These are phyloP conservation scores for Blepharisma stoltei DNA, from an alignment of 73 alveolate species.

Conservation along the genomic window DNA sequence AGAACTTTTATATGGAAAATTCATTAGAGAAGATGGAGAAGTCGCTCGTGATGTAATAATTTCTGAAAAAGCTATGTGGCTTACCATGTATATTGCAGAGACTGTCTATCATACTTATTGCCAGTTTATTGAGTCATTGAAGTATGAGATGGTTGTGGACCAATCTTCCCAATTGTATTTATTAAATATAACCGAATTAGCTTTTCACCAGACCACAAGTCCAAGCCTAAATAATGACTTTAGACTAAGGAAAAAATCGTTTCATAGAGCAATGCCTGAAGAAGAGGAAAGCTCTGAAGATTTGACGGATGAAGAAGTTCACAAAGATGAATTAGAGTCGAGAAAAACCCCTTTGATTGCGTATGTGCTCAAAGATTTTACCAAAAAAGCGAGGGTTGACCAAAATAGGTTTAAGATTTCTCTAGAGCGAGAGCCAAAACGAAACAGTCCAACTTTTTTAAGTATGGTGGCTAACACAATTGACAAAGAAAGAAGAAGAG, in stretches of 20 bases:
- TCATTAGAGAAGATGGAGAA: neutral
- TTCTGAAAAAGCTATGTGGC: conserved; percentile 1
- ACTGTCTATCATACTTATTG: neutral
- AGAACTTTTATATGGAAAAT: conserved; percentile 1
- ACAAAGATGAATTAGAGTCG: neutral
- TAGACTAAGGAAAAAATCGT: neutral
- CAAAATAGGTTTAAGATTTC: neutral
- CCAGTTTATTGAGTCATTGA: neutral
- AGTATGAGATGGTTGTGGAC: neutral
- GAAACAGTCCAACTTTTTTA: neutral
- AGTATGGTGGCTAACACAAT: conserved; percentile 13
- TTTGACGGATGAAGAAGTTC: neutral
- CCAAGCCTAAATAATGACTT: neutral
- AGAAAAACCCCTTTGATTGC: neutral
- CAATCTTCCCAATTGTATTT: neutral
- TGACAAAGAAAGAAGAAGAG: conserved; percentile 1
- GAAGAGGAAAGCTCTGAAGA: conserved; percentile 5
- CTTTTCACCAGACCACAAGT: neutral
- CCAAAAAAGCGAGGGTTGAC: neutral
- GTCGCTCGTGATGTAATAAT: neutral
- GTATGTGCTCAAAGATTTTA: neutral
- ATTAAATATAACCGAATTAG: neutral
- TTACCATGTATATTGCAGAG: neutral
- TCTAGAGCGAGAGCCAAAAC: neutral
- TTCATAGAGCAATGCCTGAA: neutral